Percentiles rank a stretch among this genome's conserved stretches.
Evolutionary conservation across 2,329 filamentous ascomycete genomes (phyloP).

Genomic region (Colletotrichum noveboracense): DNA sequence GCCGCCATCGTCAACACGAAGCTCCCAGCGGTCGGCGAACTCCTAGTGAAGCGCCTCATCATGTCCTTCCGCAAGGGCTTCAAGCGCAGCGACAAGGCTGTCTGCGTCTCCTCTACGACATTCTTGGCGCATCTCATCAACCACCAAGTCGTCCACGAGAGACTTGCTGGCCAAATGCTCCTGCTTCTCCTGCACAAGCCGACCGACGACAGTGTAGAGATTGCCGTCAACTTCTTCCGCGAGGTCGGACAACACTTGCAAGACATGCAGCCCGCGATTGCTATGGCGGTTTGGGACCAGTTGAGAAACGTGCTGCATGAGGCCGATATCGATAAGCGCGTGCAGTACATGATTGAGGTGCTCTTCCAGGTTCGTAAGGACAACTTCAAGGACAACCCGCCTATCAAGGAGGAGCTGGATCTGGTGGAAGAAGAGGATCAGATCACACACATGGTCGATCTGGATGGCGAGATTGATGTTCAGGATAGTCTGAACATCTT

Average conservation of each 20-base stretch:
- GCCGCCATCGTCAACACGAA: conserved; percentile 98
- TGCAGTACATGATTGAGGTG: conserved; percentile 99
- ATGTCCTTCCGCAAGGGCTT: conserved; percentile 96
- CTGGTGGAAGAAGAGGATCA: conserved; percentile 97
- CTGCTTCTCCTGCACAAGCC: conserved; percentile 93
- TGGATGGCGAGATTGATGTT: conserved; percentile 84
- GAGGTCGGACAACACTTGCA: conserved; percentile 95
- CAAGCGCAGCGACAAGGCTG: conserved; percentile 94
- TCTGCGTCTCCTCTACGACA: conserved; percentile 90
- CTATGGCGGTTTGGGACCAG: conserved; percentile 91
- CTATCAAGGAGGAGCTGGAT: conserved; percentile 90
- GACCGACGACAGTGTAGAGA: conserved; percentile 96
- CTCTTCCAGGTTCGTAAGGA: conserved; percentile 96
- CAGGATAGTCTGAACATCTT: conserved; percentile 94
- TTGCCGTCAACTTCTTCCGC: conserved; percentile 89
- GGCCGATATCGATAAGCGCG: conserved; percentile 94
- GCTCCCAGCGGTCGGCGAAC: conserved; percentile 89
- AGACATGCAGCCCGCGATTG: conserved; percentile 90
- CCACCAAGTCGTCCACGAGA: conserved; percentile 93
- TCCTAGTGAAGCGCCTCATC: conserved; percentile 83
- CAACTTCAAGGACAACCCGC: conserved; percentile 92
- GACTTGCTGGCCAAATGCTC: conserved; percentile 90
- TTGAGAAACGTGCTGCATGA: conserved; percentile 96
- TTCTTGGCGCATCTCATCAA: conserved; percentile 97
- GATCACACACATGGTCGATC: conserved; percentile 84